Conservation (phyloP, 148 eudicot species). For the Diospyros kaki region DNA sequence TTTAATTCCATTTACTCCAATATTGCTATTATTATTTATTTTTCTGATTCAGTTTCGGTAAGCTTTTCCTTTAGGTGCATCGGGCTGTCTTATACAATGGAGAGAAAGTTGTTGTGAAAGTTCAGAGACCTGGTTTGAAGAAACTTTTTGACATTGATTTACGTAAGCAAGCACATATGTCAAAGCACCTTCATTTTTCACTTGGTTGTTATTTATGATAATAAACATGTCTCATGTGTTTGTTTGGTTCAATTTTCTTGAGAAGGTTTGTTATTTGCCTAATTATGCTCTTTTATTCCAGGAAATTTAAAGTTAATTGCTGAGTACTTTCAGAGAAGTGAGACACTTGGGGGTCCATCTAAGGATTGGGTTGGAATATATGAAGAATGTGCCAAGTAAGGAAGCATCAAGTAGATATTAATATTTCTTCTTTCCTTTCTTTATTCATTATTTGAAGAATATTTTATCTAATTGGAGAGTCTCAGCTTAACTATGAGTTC, state of each 20-base stretch:
- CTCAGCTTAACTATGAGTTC: too few species aligned
- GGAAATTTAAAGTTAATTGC: constrained; percentile 90
- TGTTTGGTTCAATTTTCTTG: neutral
- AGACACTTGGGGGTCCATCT: constrained; percentile 85
- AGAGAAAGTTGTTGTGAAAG: constrained; percentile 87
- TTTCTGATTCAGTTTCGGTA: neutral
- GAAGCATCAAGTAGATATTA: neutral
- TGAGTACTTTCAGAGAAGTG: constrained; percentile 91
- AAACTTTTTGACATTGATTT: constrained; percentile 95
- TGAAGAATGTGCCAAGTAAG: constrained; percentile 98
- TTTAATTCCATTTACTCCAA: neutral
- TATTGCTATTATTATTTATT: neutral
- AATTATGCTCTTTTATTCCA: constrained; percentile 26
- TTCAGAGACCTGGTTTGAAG: constrained; percentile 95
- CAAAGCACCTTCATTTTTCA: neutral
- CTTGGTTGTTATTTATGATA: neutral
- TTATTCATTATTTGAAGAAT: neutral
- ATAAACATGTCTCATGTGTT: neutral
- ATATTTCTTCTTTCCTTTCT: neutral
- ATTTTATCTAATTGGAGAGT: neutral
- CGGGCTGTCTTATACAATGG: constrained; percentile 91
- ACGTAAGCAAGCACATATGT: constrained; percentile 45
- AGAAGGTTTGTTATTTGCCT: neutral
- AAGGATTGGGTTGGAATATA: constrained; percentile 95
- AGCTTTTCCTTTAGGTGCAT: constrained; percentile 61